Evolutionary conservation across 768 basidiomycete species (phyloP).

Genomic region (Mycena polygramma): DNA sequence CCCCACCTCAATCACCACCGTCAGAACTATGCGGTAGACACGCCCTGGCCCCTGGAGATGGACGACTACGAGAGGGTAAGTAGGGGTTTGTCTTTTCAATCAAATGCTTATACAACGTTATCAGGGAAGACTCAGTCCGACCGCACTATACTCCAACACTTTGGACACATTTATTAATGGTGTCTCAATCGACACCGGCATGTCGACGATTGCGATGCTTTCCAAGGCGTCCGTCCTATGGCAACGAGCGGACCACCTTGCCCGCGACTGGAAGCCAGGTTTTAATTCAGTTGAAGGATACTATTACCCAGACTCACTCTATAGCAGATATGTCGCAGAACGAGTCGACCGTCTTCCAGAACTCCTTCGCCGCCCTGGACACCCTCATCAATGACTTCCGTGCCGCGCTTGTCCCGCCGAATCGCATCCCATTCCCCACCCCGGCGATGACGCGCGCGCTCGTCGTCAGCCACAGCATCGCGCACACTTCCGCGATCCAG

Average conservation of each 20-base stretch:
- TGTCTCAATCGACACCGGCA: not conserved
- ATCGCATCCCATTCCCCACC: not conserved
- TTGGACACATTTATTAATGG: slow-evolving; percentile 9
- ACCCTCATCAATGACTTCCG: slow-evolving; percentile 38
- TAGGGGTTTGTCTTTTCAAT: too few relatives aligned
- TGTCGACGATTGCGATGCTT: slow-evolving; percentile 17
- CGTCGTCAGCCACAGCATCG: slow-evolving; percentile 50
- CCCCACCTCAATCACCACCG: slow-evolving; percentile 37
- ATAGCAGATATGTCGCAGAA: not conserved
- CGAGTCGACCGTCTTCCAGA: not conserved
- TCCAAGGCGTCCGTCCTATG: slow-evolving; percentile 27
- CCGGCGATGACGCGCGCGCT: slow-evolving; percentile 29
- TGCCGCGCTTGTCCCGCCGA: slow-evolving; percentile 32
- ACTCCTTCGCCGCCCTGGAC: slow-evolving; percentile 40
- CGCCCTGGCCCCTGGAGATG: slow-evolving; percentile 55
- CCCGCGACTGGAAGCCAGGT: slow-evolving; percentile 19
- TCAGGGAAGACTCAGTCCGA: slow-evolving; percentile 3
- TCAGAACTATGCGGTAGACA: slow-evolving; percentile 39
- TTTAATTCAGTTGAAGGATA: not conserved
- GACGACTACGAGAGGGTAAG: slow-evolving; percentile 51
- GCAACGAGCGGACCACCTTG: slow-evolving; percentile 16
- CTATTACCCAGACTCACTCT: not conserved
- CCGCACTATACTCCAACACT: slow-evolving; percentile 10
- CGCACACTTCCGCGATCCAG: slow-evolving; percentile 51
- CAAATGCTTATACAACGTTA: too few relatives aligned